Conservation (phyloP, 2,329 filamentous ascomycete species). For the Diaporthe vaccinii region DNA sequence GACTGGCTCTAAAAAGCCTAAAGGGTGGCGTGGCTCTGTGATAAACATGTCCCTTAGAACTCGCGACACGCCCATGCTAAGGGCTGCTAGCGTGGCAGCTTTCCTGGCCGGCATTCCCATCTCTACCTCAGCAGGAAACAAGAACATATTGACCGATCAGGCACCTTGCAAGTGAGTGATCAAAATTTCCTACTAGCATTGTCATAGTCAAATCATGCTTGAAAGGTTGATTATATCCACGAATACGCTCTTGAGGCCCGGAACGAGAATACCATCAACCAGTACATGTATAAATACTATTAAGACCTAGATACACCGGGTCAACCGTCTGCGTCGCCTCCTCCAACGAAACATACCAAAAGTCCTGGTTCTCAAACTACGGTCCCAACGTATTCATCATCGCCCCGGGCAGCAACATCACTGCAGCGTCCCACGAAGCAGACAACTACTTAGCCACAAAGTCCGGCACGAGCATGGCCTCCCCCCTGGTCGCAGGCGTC, state of each 20-base stretch:
- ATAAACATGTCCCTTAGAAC: neutral
- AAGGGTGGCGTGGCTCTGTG: neutral
- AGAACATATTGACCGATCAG: neutral
- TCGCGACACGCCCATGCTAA: neutral
- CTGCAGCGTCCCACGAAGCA: too few species aligned
- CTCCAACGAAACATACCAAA: neutral
- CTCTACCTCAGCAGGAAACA: neutral
- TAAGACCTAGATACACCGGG: neutral
- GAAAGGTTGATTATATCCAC: too few species aligned
- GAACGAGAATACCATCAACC: too few species aligned
- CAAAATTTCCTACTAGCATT: too few species aligned
- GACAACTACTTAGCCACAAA: too few species aligned
- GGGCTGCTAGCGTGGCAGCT: neutral
- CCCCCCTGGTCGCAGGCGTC: too few species aligned
- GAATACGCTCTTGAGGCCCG: too few species aligned
- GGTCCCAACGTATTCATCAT: neutral
- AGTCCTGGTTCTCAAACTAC: neutral
- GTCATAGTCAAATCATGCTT: too few species aligned
- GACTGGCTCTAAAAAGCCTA: neutral
- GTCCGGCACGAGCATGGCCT: too few species aligned
- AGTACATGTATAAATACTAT: neutral
- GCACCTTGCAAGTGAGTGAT: neutral
- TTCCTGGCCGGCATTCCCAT: neutral
- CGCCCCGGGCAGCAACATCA: neutral
- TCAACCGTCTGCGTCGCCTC: neutral